These are phyloP conservation scores for Penicillium macrosclerotiorum DNA, from an alignment of 495 filamentous ascomycete species.

Conservation along the genomic window DNA sequence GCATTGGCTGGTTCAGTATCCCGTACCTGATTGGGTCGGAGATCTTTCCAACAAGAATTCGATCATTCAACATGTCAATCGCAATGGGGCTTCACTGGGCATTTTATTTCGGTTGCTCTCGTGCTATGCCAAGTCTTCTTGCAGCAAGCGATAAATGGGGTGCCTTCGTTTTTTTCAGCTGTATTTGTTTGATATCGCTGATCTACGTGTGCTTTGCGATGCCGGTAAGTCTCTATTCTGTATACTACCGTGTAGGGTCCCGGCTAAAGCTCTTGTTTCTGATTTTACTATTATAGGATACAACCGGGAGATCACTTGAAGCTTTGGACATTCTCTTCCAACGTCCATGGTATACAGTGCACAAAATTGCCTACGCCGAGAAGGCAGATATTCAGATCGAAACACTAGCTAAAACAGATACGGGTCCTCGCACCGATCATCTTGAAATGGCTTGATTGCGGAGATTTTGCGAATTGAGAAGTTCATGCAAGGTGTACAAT, in stretches of 20 bases:
- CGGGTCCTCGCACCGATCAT: constrained; percentile 3
- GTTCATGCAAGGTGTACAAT: background rate
- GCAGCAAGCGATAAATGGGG: constrained; percentile 21
- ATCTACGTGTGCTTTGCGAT: constrained; percentile 26
- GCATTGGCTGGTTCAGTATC: constrained; percentile 62
- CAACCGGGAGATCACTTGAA: constrained; percentile 23
- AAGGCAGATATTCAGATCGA: constrained; percentile 11
- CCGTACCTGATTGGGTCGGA: constrained; percentile 66
- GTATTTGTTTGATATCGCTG: constrained; percentile 19
- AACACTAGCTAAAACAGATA: constrained; percentile 3
- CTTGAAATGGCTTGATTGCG: constrained; percentile 4
- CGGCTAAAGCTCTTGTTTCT: too few relatives aligned
- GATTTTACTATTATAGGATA: constrained; percentile 16
- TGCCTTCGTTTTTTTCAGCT: constrained; percentile 23
- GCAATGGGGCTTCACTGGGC: constrained; percentile 53
- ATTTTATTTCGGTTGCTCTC: constrained; percentile 60
- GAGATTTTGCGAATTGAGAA: too few relatives aligned
- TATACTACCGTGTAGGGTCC: background rate
- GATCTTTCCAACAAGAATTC: constrained; percentile 55
- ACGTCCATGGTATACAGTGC: constrained; percentile 23
- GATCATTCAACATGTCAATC: constrained; percentile 25
- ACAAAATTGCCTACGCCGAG: constrained; percentile 17
- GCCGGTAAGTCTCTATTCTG: constrained; percentile 12
- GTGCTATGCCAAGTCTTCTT: constrained; percentile 42
- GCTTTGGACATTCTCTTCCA: constrained; percentile 18